phyloP scores from a whole-genome alignment of 2,329 filamentous ascomycete species.

The Colletotrichum camelliae region DNA sequence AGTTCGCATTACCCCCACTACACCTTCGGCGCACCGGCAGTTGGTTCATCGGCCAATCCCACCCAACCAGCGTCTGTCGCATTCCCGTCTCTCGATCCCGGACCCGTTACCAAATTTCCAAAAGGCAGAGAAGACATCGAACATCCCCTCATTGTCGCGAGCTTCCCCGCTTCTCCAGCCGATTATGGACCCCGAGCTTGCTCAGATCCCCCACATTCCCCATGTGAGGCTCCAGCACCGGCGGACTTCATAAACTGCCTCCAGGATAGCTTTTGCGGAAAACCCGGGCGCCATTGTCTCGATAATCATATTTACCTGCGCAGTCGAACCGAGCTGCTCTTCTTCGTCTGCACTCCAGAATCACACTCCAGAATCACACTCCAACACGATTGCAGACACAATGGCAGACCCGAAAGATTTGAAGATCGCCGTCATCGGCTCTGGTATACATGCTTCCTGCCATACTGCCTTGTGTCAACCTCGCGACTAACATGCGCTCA shows the following conservation, averaged over 20 bases:
- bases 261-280: not conserved
- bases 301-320: not conserved
- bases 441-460: constrained; percentile 41
- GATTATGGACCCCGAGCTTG: constrained; percentile 10
- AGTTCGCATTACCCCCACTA: constrained; percentile 13
- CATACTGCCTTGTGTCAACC: not conserved
- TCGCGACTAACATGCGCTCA: not conserved
- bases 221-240: constrained; percentile 9
- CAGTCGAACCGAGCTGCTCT: not conserved
- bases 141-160: constrained; percentile 10
- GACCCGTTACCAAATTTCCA: not conserved
- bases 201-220: constrained; percentile 14
- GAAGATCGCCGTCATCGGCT: constrained; percentile 51
- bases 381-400: not conserved
- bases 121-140: constrained; percentile 1
- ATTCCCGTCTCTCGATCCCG: constrained; percentile 15
- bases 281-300: not conserved
- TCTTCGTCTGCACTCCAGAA: not conserved
- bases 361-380: not conserved
- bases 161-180: constrained; percentile 20
- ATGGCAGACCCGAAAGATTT: constrained; percentile 39
- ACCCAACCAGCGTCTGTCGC: not conserved
- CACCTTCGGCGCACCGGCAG: constrained; percentile 3
- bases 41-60: not conserved
- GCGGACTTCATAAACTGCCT: constrained; percentile 5